A percentile compares a stretch with the other conserved stretches of the same genome.
Evolutionary conservation across 768 basidiomycete species (phyloP).

Genomic region (Leccinellum luteum): DNA sequence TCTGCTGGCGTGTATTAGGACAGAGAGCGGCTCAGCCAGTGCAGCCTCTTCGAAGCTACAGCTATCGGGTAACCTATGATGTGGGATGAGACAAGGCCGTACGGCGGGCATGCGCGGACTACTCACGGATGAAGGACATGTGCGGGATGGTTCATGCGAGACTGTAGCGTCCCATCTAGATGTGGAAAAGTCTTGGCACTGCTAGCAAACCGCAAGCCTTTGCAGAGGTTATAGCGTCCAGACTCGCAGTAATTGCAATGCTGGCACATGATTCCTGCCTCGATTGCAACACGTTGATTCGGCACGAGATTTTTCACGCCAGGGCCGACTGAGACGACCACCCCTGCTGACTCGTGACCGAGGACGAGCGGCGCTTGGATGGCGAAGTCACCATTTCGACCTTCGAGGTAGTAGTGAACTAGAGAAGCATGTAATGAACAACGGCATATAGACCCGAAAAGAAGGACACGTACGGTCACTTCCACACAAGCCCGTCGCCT

Average conservation of each 20-base stretch:
- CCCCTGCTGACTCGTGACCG: slow-evolving; percentile 91
- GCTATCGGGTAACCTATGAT: slow-evolving; percentile 64
- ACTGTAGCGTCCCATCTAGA: slow-evolving; percentile 87
- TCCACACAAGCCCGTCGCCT: slow-evolving; percentile 89
- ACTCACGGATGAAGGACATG: slow-evolving; percentile 85
- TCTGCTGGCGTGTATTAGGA: slow-evolving; percentile 66
- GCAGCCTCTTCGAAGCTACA: slow-evolving; percentile 80
- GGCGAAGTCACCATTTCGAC: slow-evolving; percentile 90
- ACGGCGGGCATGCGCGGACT: not conserved
- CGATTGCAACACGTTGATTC: slow-evolving; percentile 90
- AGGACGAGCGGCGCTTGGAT: slow-evolving; percentile 84
- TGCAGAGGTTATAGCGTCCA: slow-evolving; percentile 93
- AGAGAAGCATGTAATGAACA: slow-evolving; percentile 4
- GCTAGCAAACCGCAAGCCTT: slow-evolving; percentile 82
- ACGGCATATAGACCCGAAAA: not conserved
- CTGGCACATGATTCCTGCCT: slow-evolving; percentile 88
- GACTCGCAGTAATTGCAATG: slow-evolving; percentile 65
- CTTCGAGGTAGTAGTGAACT: slow-evolving; percentile 92
- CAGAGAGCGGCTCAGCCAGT: slow-evolving; percentile 92
- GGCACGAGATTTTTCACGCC: slow-evolving; percentile 60
- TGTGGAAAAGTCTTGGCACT: slow-evolving; percentile 93
- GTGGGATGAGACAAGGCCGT: slow-evolving; percentile 10
- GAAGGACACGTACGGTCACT: slow-evolving; percentile 58
- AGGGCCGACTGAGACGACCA: slow-evolving; percentile 79
- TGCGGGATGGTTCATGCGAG: slow-evolving; percentile 85